Evolutionary conservation across 441 rosid genomes (phyloP), one percentile per base, ranked within the genome.

Genomic region (Erodium texanum): DNA sequence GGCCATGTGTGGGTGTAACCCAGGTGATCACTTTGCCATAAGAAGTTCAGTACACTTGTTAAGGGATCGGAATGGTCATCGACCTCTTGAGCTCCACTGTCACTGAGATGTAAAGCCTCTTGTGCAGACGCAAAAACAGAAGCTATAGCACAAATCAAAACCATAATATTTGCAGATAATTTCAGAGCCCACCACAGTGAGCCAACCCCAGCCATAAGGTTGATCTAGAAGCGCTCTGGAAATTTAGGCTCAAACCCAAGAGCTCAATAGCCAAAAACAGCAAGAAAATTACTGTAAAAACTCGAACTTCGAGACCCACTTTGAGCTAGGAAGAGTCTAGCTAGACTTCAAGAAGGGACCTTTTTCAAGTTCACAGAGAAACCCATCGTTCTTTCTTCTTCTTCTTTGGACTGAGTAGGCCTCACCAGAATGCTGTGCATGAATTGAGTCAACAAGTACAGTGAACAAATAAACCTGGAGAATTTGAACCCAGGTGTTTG

Each of bases 1-100:
- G 87, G 90, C 90, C 88, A 84, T 48, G 77, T 77, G 72, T 78
- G 89, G 24, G 74, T 72, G 19, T 87, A 85, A 27, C 85, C 82
- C 65, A 68, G 65, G 69, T 36, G 65, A 20, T 38, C 76, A 66
- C 73, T 80, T 20, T 48, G 77, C 77, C 69, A 73, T 11, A 82
- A 71, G 67, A 75, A 78, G 50, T 69, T 74, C 15, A 71, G 24
- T 24, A 32, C 63, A 61, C 54, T 76, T 69, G 22, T 29, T 8
- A 61, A 68, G 54, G 72, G 43, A 52, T 14, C 56, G 52, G 70
- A 54, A 15, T 54, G 61, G 23, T 54, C 54, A 43, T 79, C 71
- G 45, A 59, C 24, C 7, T 68, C 72, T 15, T 70, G 70, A 20
- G 15, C 41, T 29, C 63, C 38, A n/a, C 43, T 70, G 15, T 65